Evolutionary conservation across 2,329 filamentous ascomycete genomes (phyloP).

Genomic region (Stemphylium vesicarium): DNA sequence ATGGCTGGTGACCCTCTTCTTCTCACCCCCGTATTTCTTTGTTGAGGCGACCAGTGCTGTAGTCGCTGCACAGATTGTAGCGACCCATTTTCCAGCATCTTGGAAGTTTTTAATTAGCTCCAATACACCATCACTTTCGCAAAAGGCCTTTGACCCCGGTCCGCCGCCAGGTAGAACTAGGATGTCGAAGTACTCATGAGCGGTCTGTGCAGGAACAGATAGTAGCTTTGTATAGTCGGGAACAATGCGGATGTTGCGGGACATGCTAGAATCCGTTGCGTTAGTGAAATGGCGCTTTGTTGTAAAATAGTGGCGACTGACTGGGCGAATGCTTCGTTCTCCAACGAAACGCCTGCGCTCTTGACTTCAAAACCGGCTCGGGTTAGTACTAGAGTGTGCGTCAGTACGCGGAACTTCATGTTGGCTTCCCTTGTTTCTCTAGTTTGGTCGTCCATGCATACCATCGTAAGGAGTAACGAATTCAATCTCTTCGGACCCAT

Average conservation of each 20-base stretch:
- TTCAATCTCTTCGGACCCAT: slow-evolving; percentile 51
- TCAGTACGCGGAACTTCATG: not conserved
- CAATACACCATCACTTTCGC: slow-evolving; percentile 26
- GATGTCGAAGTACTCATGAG: slow-evolving; percentile 37
- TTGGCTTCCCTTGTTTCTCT: not conserved
- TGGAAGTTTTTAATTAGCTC: slow-evolving; percentile 41
- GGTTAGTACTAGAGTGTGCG: slow-evolving; percentile 37
- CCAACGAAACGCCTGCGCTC: slow-evolving; percentile 45
- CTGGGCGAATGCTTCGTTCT: slow-evolving; percentile 40
- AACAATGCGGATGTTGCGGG: slow-evolving; percentile 46
- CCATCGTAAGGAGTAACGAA: slow-evolving; percentile 51
- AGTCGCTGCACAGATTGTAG: slow-evolving; percentile 48
- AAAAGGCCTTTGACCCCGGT: slow-evolving; percentile 47
- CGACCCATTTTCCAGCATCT: slow-evolving; percentile 40
- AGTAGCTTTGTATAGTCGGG: slow-evolving; percentile 40
- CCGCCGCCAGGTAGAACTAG: slow-evolving; percentile 49
- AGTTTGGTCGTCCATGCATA: slow-evolving; percentile 14
- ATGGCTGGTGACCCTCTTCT: slow-evolving; percentile 45
- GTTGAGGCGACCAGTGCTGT: slow-evolving; percentile 45
- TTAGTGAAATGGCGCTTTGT: not conserved
- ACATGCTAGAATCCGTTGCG: slow-evolving; percentile 34
- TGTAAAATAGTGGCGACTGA: slow-evolving; percentile 18
- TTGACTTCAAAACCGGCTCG: slow-evolving; percentile 48
- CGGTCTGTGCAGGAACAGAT: slow-evolving; percentile 18
- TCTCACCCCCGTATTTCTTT: slow-evolving; percentile 23